Conservation (phyloP, 768 basidiomycete genomes). For the Mrakia hoshinonis region DNA sequence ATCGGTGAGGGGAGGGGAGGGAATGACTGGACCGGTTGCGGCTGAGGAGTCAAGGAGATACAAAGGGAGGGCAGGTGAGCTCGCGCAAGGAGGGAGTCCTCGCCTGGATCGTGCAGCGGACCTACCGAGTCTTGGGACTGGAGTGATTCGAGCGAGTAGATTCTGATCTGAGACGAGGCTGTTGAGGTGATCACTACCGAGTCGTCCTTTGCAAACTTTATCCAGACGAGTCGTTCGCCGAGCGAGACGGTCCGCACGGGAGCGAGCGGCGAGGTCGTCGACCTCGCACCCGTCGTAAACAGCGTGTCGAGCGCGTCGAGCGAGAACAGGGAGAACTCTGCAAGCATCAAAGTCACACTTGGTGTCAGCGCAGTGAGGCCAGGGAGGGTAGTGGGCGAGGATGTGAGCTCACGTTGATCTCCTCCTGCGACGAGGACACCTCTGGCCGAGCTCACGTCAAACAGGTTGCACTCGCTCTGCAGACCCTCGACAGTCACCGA, state of each 20-base stretch:
- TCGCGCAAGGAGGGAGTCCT: not conserved
- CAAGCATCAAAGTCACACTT: not conserved
- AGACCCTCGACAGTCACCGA: constrained; percentile 13
- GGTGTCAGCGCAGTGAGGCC: not conserved
- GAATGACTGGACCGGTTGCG: constrained; percentile 23
- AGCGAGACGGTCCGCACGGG: constrained; percentile 17
- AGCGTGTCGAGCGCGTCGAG: constrained; percentile 24
- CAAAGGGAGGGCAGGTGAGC: not conserved
- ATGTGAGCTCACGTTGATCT: constrained; percentile 6
- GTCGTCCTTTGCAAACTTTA: constrained; percentile 33
- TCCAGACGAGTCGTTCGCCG: constrained; percentile 22
- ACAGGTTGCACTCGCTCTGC: constrained; percentile 17
- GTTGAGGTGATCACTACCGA: constrained; percentile 28
- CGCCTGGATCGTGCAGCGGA: not conserved
- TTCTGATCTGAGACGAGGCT: constrained; percentile 1
- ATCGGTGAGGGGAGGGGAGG: constrained; percentile 21
- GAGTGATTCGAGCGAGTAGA: constrained; percentile 28
- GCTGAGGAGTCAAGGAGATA: not conserved
- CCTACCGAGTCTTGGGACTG: constrained; percentile 28
- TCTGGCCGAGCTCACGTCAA: constrained; percentile 17
- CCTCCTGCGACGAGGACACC: constrained; percentile 21
- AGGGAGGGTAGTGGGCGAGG: not conserved
- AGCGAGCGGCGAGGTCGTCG: not conserved
- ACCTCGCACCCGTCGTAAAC: not conserved
- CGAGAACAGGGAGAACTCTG: constrained; percentile 35